Percentiles rank a stretch among this genome's conserved stretches.
Conservation (phyloP, 2,329 filamentous ascomycete species). For the Mycosphaerella sp. region DNA sequence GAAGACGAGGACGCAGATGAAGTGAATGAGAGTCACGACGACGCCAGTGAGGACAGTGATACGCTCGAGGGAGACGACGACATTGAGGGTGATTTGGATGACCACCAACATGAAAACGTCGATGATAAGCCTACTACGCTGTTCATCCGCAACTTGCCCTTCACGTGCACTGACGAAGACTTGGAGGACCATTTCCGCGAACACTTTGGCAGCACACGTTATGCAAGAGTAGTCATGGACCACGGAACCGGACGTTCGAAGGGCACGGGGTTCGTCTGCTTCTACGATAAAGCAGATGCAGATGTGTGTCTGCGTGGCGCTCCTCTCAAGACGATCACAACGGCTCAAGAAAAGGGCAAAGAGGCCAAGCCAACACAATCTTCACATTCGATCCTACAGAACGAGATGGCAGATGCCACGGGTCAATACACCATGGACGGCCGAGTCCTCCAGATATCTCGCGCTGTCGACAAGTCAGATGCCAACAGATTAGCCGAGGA, state of each 20-base stretch:
- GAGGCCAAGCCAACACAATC: constrained; percentile 33
- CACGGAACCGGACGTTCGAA: constrained; percentile 76
- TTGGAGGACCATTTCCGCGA: constrained; percentile 73
- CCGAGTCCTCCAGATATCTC: constrained; percentile 74
- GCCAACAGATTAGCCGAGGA: constrained; percentile 69
- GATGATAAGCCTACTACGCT: constrained; percentile 67
- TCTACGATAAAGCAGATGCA: constrained; percentile 70
- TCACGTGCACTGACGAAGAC: constrained; percentile 73
- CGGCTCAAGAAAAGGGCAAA: constrained; percentile 25
- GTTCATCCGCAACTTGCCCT: constrained; percentile 92
- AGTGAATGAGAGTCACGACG: constrained; percentile 16
- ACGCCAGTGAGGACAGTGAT: constrained; percentile 30
- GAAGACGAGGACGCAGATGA: constrained; percentile 30
- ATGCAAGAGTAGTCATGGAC: constrained; percentile 87
- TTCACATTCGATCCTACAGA: constrained; percentile 79
- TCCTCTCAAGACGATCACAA: constrained; percentile 50
- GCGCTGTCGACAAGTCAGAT: constrained; percentile 77
- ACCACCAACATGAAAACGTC: constrained; percentile 42
- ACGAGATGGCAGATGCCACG: constrained; percentile 72
- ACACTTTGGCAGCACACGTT: constrained; percentile 82
- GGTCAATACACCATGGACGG: constrained; percentile 88
- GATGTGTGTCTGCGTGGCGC: constrained; percentile 68
- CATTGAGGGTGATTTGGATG: constrained; percentile 39
- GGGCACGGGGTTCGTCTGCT: constrained; percentile 93
- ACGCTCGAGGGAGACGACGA: constrained; percentile 37